These are phyloP conservation scores for Heritiera fomes DNA, from an alignment of 345 rosid genomes.

Conservation along the genomic window DNA sequence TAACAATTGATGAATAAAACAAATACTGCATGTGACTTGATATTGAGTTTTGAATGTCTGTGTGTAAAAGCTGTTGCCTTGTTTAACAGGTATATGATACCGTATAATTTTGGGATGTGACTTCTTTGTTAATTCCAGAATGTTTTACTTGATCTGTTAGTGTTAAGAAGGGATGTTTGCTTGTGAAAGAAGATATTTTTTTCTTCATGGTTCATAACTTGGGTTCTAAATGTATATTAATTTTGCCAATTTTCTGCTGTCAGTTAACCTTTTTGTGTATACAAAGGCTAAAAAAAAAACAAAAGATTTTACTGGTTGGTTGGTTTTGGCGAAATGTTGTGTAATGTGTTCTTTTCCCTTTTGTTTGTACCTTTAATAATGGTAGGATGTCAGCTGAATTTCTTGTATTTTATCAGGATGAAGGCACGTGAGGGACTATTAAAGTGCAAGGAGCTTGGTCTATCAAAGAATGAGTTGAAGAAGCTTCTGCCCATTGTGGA, in stretches of 20 bases:
- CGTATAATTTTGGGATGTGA: not conserved
- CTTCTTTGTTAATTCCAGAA: not conserved
- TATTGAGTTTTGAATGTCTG: not conserved
- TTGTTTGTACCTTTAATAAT: not conserved
- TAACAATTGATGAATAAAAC: not conserved
- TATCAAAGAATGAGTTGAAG: conserved; percentile 82
- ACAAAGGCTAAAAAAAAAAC: not conserved
- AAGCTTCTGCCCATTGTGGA: conserved; percentile 98
- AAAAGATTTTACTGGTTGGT: not conserved
- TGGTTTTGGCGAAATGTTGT: not conserved
- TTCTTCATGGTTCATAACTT: not conserved
- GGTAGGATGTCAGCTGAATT: not conserved
- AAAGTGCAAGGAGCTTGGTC: conserved; percentile 91
- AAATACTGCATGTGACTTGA: not conserved
- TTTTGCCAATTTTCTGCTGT: not conserved
- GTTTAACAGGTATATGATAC: not conserved
- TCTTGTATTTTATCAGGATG: conserved; percentile 64
- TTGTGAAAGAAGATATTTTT: not conserved
- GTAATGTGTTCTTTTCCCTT: conserved; percentile 10
- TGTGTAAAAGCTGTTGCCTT: not conserved
- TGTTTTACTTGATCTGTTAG: not conserved
- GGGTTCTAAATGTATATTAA: not conserved
- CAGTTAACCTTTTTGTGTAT: not conserved
- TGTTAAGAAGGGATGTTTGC: not conserved
- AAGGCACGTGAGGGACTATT: conserved; percentile 99